Percentiles rank a stretch among this genome's conserved stretches.
These are phyloP conservation scores for Blastomyces emzantsi DNA, from an alignment of 2,329 filamentous ascomycete species.

Conservation along the genomic window DNA sequence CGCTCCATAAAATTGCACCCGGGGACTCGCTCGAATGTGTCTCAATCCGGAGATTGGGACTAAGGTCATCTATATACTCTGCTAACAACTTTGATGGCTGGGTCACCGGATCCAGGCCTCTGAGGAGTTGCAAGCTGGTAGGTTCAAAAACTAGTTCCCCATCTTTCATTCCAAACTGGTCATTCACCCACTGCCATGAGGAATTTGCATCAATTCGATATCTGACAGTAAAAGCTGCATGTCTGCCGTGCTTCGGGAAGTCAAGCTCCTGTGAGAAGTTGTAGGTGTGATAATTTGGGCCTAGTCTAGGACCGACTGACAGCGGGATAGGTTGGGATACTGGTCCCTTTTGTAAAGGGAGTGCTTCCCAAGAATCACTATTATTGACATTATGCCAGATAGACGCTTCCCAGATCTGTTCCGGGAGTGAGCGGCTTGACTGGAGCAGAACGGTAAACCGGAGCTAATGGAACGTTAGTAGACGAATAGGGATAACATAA, in stretches of 20 bases:
- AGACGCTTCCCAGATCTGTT: conserved; percentile 59
- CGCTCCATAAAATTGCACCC: conserved; percentile 32
- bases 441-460: conserved; percentile 62
- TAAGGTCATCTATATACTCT: conserved; percentile 30
- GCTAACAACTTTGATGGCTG: conserved; percentile 18
- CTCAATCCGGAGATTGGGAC: conserved; percentile 27
- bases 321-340: conserved; percentile 23
- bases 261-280: conserved; percentile 26
- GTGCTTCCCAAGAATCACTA: conserved; percentile 50
- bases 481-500: neutral
- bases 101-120: neutral
- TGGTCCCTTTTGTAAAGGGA: conserved; percentile 42
- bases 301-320: conserved; percentile 18
- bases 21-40: conserved; percentile 34
- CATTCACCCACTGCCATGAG: conserved; percentile 40
- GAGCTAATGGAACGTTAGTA: conserved; percentile 33
- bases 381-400: conserved; percentile 61
- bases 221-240: conserved; percentile 36
- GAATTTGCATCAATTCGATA: conserved; percentile 31
- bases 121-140: conserved; percentile 15
- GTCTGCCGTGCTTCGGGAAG: conserved; percentile 23
- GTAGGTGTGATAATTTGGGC: conserved; percentile 26
- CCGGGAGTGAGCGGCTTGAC: conserved; percentile 46
- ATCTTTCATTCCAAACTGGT: conserved; percentile 31
- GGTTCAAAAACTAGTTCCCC: conserved; percentile 36